Base-by-base conservation (phyloP, 2,329 filamentous ascomycete species). In the Botrytis fabae region DNA sequence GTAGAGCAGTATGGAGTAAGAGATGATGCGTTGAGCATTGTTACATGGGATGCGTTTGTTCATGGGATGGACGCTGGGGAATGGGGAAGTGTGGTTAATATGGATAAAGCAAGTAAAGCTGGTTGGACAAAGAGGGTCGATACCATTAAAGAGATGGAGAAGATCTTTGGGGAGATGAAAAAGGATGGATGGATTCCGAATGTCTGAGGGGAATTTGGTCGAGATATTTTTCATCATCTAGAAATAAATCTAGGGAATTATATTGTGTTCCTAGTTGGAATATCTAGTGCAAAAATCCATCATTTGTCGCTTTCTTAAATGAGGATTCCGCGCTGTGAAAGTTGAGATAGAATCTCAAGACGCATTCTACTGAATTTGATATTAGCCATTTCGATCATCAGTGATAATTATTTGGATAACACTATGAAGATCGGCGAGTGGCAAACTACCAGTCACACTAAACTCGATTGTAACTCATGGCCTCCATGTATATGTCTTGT, bases 61-160 rank as follows among this genome's bases (percentile, higher is more conserved):
- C 38, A 40, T 48, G 32, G 9, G 40, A 71, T 71, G 70, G 16
- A n/a, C 42, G 16, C 35, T 0, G 70, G 60, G 38, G 60, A 71
- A n/a, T 71, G 61, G 70, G 70, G 70, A 46, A 71, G 38, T 48
- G 61, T 48, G n/a, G 61, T 71, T 20, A 66, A 16, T 57, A 71
- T 71, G 61, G 61, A 71, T 16, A 71, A 71, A 40, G 69, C 60
- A 38, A 71, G 69, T n/a, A 51, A 63, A 46, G 44, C 28, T 35
- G 69, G 70, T 12, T 66, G 70, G 70, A 44, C 22, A 38, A 57
- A 66, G 38, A 71, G 22, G 16, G n/a, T 60, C 35, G 70, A 68
- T 60, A 68, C 62, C 2, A 38, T 72, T 51, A 22, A 35, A n/a
- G 48, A 68, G 62, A 72, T 72, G 62, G 70, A 61, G 62, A 57